Conservation (phyloP, 306 rosid species). For the Dalbergia cochinchinensis region DNA sequence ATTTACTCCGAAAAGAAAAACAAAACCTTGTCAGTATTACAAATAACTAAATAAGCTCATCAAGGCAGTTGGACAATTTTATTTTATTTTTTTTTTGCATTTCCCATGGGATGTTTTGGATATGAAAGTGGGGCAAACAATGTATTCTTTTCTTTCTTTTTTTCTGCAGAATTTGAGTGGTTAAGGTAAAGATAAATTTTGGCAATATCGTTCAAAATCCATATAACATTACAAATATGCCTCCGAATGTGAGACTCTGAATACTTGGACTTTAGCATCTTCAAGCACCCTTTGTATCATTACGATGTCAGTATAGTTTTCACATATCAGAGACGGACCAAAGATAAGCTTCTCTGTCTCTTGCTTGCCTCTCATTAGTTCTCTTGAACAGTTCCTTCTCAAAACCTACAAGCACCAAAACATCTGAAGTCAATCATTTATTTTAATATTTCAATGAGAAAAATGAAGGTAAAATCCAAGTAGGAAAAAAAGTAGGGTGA, state of each 20-base stretch:
- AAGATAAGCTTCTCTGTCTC: constrained; percentile 84
- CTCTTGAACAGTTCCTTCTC: constrained; percentile 81
- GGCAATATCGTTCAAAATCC: constrained; percentile 14
- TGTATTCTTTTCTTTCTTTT: neutral
- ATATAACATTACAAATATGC: constrained; percentile 6
- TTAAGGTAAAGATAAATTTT: neutral
- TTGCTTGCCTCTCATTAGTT: constrained; percentile 77
- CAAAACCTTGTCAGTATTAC: neutral
- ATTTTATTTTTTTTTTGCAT: too few species aligned
- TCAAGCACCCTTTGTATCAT: constrained; percentile 21
- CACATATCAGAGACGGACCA: constrained; percentile 96
- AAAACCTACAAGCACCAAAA: constrained; percentile 54
- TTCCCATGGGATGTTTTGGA: neutral
- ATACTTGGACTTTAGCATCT: constrained; percentile 1
- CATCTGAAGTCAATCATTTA: neutral
- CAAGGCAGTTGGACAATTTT: neutral
- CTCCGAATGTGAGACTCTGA: constrained; percentile 1
- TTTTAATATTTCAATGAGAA: neutral
- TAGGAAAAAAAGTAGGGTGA: neutral
- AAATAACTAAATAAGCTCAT: neutral
- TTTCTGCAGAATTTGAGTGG: neutral
- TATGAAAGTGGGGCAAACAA: neutral
- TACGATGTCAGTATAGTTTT: constrained; percentile 16
- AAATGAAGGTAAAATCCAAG: constrained; percentile 7
- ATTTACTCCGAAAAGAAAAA: neutral